These are phyloP conservation scores for Wickerhamiella shivajii DNA, from an alignment of 805 yeast species.

Conservation along the genomic window DNA sequence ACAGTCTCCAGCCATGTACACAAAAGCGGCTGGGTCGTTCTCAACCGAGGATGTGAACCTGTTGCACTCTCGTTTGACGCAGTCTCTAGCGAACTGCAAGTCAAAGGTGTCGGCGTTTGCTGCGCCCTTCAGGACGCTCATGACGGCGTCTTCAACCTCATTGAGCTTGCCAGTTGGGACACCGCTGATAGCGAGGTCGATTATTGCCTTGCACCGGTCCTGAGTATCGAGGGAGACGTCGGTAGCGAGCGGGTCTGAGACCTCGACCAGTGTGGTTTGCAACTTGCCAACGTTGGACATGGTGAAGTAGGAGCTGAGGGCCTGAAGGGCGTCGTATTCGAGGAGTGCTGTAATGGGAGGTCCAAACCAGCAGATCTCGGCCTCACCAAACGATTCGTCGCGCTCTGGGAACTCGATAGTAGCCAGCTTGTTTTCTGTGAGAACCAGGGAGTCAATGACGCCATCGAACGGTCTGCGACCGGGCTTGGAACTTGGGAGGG, in stretches of 20 bases:
- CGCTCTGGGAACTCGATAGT: conserved; percentile 72
- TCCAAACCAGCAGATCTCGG: conserved; percentile 68
- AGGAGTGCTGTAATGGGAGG: conserved; percentile 42
- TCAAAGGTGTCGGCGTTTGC: conserved; percentile 39
- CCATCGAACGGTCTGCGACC: conserved; percentile 45
- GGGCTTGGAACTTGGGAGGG: conserved; percentile 47
- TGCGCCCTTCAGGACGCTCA: conserved; percentile 34
- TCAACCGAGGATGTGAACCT: conserved; percentile 30
- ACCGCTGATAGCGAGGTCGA: conserved; percentile 44
- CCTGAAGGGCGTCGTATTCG: conserved; percentile 52
- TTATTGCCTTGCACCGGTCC: conserved; percentile 49
- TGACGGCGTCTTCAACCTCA: conserved; percentile 38
- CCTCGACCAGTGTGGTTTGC: conserved; percentile 57
- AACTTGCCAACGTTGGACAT: conserved; percentile 66
- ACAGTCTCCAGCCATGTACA: conserved; percentile 57
- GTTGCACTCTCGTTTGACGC: conserved; percentile 49
- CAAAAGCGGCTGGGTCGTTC: conserved; percentile 43
- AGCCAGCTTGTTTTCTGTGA: conserved; percentile 29
- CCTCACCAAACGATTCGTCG: conserved; percentile 73
- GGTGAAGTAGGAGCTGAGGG: conserved; percentile 59
- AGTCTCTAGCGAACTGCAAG: conserved; percentile 47
- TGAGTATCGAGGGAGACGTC: conserved; percentile 57
- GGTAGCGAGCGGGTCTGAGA: conserved; percentile 68
- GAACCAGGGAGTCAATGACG: conserved; percentile 28
- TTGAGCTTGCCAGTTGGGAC: conserved; percentile 56